Conservation (phyloP, 1,139 yeast genomes). For the Geotrichum cucujoidarum region DNA sequence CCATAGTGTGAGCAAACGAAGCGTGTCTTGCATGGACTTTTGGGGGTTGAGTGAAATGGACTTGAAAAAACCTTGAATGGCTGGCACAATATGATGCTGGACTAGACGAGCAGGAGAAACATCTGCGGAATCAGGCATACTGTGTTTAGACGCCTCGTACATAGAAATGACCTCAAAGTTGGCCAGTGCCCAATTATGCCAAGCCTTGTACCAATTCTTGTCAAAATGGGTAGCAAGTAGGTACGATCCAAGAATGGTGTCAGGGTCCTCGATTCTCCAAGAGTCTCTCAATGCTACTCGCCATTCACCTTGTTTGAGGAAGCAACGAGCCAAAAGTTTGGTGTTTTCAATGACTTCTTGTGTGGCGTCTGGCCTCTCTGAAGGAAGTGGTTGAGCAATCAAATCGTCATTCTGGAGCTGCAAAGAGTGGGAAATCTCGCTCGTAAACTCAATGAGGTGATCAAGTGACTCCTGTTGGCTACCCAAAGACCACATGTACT, state of each 20-base stretch:
- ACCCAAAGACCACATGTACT: slow-evolving; percentile 96
- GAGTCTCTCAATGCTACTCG: slow-evolving; percentile 71
- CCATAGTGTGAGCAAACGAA: slow-evolving; percentile 88
- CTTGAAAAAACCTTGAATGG: slow-evolving; percentile 91
- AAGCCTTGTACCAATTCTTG: slow-evolving; percentile 91
- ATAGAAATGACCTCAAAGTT: slow-evolving; percentile 90
- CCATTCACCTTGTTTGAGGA: slow-evolving; percentile 98
- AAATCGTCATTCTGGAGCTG: slow-evolving; percentile 48
- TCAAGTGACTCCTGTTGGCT: slow-evolving; percentile 80
- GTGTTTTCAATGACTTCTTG: slow-evolving; percentile 80
- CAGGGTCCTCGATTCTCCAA: slow-evolving; percentile 76
- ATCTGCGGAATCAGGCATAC: slow-evolving; percentile 27
- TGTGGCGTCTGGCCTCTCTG: slow-evolving; percentile 65
- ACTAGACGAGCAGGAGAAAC: slow-evolving; percentile 49
- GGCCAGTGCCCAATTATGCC: slow-evolving; percentile 99
- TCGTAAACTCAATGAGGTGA: slow-evolving; percentile 83
- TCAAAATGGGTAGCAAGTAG: slow-evolving; percentile 93
- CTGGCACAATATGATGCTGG: slow-evolving; percentile 90
- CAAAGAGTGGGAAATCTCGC: slow-evolving; percentile 82
- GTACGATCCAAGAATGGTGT: slow-evolving; percentile 81
- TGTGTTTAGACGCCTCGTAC: slow-evolving; percentile 30
- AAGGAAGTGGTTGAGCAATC: slow-evolving; percentile 79
- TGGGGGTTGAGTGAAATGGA: slow-evolving; percentile 85
- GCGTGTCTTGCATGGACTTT: slow-evolving; percentile 86
- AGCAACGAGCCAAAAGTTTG: slow-evolving; percentile 82